Evolutionary conservation across 2,329 filamentous ascomycete species (phyloP), one percentile per base, ranked within the genome.

Genomic region (Aureobasidium sp.): DNA sequence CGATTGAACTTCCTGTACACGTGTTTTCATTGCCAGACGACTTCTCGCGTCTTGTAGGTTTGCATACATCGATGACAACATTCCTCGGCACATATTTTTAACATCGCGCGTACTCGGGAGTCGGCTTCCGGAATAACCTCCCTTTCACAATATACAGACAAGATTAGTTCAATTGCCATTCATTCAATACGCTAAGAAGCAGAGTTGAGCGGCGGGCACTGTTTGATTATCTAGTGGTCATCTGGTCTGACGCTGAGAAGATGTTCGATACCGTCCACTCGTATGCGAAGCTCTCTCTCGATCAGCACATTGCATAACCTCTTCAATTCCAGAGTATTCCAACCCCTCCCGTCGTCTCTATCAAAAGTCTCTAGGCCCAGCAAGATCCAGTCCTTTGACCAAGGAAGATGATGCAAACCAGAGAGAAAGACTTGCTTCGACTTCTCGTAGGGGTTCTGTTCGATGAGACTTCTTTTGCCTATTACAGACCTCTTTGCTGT

Each of bases 331-430:
- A 74, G 75, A 21, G 75, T 73, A 1, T 62, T 67, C 68, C 85
- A 65, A n/a, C 71, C 57, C 61, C 69, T 66, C 10, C 64, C 41
- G 63, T 66, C 42, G 13, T 62, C 50, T 16, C 50, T 41, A 14
- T 61, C 61, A 36, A 76, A 67, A 42, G 77, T 72, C 48, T 76
- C 75, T 62, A 88, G 84, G 0, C 81, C 85, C 30, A 81, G 63
- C 72, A 88, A 77, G 47, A 84, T 73, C 51, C 85, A 78, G 41
- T 80, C 77, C 69, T 88, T 88, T 1, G 78, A 80, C 85, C 85
- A 88, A 0, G 86, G 86, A 67, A 85, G 78, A 16, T 77, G 74
- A 47, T 78, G 75, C 64, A 88, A 67, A 0, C 82, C 67, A 50
- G 65, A 64, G 29, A 69, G 63, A 13, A 71, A 65, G 36, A 67